Evolutionary conservation across 2,329 filamentous ascomycete genomes (phyloP), one percentile per base, ranked within the genome.

Genomic region (Botrytis tulipae): DNA sequence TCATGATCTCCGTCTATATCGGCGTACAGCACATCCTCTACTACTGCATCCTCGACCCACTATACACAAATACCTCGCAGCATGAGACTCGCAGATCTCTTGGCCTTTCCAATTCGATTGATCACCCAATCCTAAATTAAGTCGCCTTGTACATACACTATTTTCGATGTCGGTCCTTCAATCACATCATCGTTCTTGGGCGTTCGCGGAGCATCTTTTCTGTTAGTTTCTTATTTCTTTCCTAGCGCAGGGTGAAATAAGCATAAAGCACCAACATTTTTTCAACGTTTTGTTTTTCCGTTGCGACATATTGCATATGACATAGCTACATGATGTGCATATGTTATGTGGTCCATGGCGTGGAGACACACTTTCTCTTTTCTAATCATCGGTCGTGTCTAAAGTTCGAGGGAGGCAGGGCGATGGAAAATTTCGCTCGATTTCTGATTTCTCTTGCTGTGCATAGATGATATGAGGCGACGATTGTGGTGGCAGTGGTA

Each of bases 231-330:
- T 68, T 72, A 60, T 72, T 72, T 72, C 70, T 68, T 72, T 72
- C 70, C 70, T 72, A 68, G 70, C 62, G 70, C 70, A 72, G 70
- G 61, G 70, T 68, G 70, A 72, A 72, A 72, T 72, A 72, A 68
- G 48, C 68, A 70, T 35, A 61, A 61, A 61, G 68, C 51, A 70
- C 51, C 54, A 70, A 63, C 18, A 29, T 32, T 18, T 63, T 16
- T 71, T 40, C 32, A 25, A 22, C 54, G 54, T 61, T 59, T 70
- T 22, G 37, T 61, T 70, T 46, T 68, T 37, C 48, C 37, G 25
- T 57, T 61, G 42, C 68, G 54, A 70, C 40, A 61, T 70, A 46
- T 42, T 44, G 54, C 51, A 70, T 70, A 59, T 44, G 51, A 70
- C 29, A 59, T 69, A 67, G 46, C 22, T 29, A 54, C 42, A 70